Evolutionary conservation across 352 stramenopile genomes (phyloP), one percentile per base, ranked within the genome.

Genomic region (Phytophthora pluvialis): DNA sequence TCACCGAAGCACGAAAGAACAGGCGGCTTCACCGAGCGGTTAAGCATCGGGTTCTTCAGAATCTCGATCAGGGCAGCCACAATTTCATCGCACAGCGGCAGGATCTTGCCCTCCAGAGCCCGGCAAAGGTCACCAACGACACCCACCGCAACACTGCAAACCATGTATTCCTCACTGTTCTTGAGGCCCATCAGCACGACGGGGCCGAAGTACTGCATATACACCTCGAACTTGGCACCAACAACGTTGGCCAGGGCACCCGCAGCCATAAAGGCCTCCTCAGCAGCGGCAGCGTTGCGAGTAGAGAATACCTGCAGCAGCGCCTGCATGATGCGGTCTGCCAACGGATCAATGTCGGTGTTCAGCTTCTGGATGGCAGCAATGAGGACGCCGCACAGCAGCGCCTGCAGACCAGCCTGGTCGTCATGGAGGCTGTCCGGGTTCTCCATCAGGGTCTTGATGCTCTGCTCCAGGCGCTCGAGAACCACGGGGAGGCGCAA

Each of bases 1-100:
- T 99, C 97, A 45, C 97, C 95, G 70, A 99, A 99, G 76, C 94
- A 98, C 33, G 87, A 96, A 13, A 99, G 78, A 18, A 99, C 96
- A 33, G 92, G 94, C 33, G 97, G 97, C 78, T 99, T 99, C 6
- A 99, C 97, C 46, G 86, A 91, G 45, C 96, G 83, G 73, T 98
- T 97, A 44, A 98, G 77, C 31, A 80, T 84, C 39, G 81, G 77
- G 81, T 98, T 98, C 70, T 97, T 96, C n/a, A 99, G 70, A 42
- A 97, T 96, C n/a, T 98, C 88, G 13, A 99, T 91, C 33, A 99
- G 70, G 36, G 88, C 91, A 40, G 81, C 81, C 63, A 99, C 94
- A 56, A 99, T 98, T 4, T 97, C 88, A 64, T 99, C 91, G 62
- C 94, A 98, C 59, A 96, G 95, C 43, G 92, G 91, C 36, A 97